These are phyloP conservation scores for Clitocybe nebularis DNA, from an alignment of 1,284 basidiomycete species.

Conservation along the genomic window DNA sequence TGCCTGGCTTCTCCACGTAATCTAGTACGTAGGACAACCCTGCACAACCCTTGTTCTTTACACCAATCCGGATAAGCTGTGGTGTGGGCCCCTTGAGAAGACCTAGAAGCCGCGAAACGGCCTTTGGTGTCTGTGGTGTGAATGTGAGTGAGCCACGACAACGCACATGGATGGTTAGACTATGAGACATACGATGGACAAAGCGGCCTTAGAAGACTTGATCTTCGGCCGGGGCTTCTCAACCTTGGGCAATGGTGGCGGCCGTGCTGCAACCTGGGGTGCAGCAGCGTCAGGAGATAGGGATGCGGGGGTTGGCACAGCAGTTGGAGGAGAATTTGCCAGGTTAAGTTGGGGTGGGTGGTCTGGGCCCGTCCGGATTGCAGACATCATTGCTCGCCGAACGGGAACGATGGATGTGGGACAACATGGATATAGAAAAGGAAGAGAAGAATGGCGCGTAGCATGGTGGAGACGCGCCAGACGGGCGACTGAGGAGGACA, in stretches of 20 bases:
- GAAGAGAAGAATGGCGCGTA: conserved; percentile 23
- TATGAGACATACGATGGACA: conserved; percentile 66
- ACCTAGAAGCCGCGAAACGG: conserved; percentile 68
- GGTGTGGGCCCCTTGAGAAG: conserved; percentile 81
- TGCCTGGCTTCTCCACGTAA: conserved; percentile 87
- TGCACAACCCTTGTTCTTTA: conserved; percentile 98
- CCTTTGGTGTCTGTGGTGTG: conserved; percentile 72
- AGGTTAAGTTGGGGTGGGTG: conserved; percentile 28
- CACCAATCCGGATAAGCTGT: conserved; percentile 91
- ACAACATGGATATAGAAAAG: conserved; percentile 33
- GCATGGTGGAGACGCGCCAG: conserved; percentile 23
- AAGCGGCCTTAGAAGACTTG: conserved; percentile 76
- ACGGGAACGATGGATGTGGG: conserved; percentile 23
- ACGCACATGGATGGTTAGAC: no score
- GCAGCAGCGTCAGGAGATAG: conserved; percentile 59
- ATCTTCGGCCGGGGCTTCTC: conserved; percentile 65
- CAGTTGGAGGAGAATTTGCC: conserved; percentile 47
- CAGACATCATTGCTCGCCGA: conserved; percentile 60
- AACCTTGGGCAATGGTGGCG: conserved; percentile 61
- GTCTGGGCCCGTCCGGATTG: conserved; percentile 32
- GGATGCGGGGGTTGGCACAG: conserved; percentile 33
- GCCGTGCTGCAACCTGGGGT: conserved; percentile 66
- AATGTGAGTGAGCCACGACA: conserved; percentile 6
- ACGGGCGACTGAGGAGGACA: conserved; percentile 28
- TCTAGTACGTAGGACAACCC: conserved; percentile 97